phyloP scores from a whole-genome alignment of 2,329 filamentous ascomycete genomes.

The Claviceps pazoutovae region DNA sequence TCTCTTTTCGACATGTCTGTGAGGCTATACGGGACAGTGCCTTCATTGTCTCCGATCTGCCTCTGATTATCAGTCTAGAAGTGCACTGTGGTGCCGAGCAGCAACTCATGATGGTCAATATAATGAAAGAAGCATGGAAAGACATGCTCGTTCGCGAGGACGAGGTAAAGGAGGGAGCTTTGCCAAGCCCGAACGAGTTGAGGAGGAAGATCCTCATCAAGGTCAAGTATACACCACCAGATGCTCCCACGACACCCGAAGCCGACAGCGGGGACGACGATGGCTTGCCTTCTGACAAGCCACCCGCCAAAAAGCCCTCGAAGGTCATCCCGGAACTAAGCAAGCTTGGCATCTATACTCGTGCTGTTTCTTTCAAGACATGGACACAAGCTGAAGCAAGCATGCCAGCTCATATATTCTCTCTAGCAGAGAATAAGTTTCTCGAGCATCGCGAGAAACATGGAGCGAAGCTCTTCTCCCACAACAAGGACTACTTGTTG shows the following conservation, averaged over 20 bases:
- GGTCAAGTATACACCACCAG: constrained; percentile 52
- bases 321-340: constrained; percentile 64
- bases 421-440: constrained; percentile 49
- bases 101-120: constrained; percentile 80
- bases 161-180: constrained; percentile 29
- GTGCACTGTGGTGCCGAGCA: constrained; percentile 72
- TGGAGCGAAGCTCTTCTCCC: constrained; percentile 49
- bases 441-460: constrained; percentile 43
- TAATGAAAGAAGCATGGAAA: constrained; percentile 79
- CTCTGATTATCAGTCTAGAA: constrained; percentile 88
- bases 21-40: constrained; percentile 64
- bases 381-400: constrained; percentile 56
- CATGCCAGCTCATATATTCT: constrained; percentile 58
- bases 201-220: constrained; percentile 72
- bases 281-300: constrained; percentile 27
- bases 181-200: constrained; percentile 58
- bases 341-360: constrained; percentile 67
- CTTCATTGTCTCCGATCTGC: constrained; percentile 61
- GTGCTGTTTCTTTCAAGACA: constrained; percentile 68
- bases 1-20: constrained; percentile 78
- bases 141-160: constrained; percentile 49
- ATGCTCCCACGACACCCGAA: constrained; percentile 15
- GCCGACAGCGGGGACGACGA: constrained; percentile 21
- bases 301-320: constrained; percentile 30
- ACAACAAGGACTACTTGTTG: constrained; percentile 75